Evolutionary conservation across 305 asterid genomes (phyloP).

Genomic region (Coffea humblotiana): DNA sequence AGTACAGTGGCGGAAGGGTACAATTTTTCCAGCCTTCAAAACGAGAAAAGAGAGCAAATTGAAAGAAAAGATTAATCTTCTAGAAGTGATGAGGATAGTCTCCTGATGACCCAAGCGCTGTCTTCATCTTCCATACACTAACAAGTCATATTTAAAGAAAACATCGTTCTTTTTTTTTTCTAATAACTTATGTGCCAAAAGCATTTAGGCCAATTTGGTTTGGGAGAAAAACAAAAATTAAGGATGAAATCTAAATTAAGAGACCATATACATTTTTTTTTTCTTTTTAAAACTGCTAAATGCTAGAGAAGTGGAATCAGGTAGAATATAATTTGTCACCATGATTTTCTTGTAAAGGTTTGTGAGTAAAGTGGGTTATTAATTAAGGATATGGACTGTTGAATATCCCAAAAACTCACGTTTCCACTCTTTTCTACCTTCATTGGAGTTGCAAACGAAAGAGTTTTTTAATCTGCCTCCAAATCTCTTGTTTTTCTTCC

Average conservation of each 20-base stretch:
- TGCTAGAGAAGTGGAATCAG: no score
- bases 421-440: background rate
- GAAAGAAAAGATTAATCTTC: background rate
- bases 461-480: background rate
- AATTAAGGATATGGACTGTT: no score
- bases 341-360: no score
- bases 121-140: background rate
- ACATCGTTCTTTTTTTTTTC: no score
- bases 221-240: background rate
- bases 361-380: no score
- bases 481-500: no score
- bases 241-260: background rate
- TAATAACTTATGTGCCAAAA: background rate
- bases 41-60: background rate
- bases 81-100: background rate
- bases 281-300: no score
- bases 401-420: no score
- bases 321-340: no score
- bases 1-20: background rate
- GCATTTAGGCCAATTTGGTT: background rate
- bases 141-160: no score
- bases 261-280: no score
- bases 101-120: background rate
- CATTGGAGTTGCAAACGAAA: background rate
- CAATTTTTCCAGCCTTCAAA: background rate